These are phyloP conservation scores for Solanum appendiculatum DNA, from an alignment of 257 asterid species.

Conservation along the genomic window DNA sequence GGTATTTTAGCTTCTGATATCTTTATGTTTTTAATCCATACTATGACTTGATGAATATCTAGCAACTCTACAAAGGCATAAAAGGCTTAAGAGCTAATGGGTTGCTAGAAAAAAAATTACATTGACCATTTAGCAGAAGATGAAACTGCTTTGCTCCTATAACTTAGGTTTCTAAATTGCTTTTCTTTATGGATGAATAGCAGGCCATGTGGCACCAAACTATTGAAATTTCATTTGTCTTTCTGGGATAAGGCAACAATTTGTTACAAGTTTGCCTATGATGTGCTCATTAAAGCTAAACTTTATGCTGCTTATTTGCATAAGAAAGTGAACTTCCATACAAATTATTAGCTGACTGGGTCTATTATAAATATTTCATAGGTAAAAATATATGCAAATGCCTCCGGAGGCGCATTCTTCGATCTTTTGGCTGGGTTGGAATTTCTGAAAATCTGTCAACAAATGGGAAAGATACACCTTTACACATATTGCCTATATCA, in stretches of 20 bases:
- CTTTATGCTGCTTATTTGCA: not conserved
- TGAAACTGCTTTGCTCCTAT: not conserved
- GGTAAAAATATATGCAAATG: slow-evolving; percentile 17
- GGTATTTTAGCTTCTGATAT: slow-evolving; percentile 1
- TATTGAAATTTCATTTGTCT: not conserved
- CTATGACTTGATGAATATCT: not conserved
- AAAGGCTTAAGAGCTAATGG: not conserved
- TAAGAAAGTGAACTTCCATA: not conserved
- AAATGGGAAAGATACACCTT: slow-evolving; percentile 15
- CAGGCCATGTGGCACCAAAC: not conserved
- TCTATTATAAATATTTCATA: not conserved
- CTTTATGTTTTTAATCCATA: not conserved
- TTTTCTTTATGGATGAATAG: not conserved
- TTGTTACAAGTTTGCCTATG: not conserved
- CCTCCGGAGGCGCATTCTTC: slow-evolving; percentile 19
- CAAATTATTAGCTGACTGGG: not conserved
- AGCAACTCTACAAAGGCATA: not conserved
- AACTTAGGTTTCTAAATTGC: not conserved
- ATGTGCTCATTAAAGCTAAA: not conserved
- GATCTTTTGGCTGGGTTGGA: slow-evolving; percentile 18
- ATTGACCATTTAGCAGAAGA: not conserved
- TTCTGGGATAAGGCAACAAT: not conserved
- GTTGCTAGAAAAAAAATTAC: not conserved
- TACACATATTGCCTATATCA: slow-evolving; percentile 18
- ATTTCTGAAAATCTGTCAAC: slow-evolving; percentile 15